These are phyloP conservation scores for Penicillium sp. DNA, from an alignment of 2,329 filamentous ascomycete genomes.

Conservation along the genomic window DNA sequence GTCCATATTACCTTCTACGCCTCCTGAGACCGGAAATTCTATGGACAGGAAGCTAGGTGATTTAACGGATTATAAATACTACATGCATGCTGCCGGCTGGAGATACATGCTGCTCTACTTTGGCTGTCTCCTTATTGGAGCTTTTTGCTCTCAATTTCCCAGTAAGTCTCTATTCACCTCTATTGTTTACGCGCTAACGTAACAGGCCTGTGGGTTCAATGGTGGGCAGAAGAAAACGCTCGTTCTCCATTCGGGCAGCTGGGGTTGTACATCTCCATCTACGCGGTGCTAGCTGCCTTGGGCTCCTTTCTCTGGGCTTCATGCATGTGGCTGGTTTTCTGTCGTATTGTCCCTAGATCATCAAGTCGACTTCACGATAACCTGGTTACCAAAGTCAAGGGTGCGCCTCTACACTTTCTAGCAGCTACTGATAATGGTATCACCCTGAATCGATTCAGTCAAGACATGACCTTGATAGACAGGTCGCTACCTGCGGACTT, in stretches of 20 bases:
- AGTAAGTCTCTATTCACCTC: slow-evolving; percentile 20
- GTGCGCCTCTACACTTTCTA: slow-evolving; percentile 41
- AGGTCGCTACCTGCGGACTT: slow-evolving; percentile 28
- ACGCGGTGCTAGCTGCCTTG: neutral
- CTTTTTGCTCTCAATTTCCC: slow-evolving; percentile 39
- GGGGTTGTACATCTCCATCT: slow-evolving; percentile 2
- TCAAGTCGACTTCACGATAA: slow-evolving; percentile 26
- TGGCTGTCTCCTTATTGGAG: slow-evolving; percentile 32
- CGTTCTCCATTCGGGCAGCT: neutral
- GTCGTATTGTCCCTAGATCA: slow-evolving; percentile 6
- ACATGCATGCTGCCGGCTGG: slow-evolving; percentile 32
- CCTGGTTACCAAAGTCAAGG: slow-evolving; percentile 51
- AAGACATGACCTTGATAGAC: slow-evolving; percentile 43
- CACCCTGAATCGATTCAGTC: slow-evolving; percentile 41
- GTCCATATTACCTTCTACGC: neutral
- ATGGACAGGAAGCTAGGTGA: neutral
- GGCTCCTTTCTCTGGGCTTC: slow-evolving; percentile 7
- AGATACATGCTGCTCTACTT: slow-evolving; percentile 30
- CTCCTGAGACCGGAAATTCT: neutral
- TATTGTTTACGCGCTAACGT: neutral
- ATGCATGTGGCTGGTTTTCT: slow-evolving; percentile 11
- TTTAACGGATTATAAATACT: slow-evolving; percentile 3
- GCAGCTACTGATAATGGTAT: slow-evolving; percentile 36
- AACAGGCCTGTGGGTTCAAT: slow-evolving; percentile 11
- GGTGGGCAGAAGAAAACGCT: slow-evolving; percentile 9